Percentiles rank a stretch among this genome's conserved stretches.
phyloP scores from a whole-genome alignment of 371 early-diverging fungal species.

The Mortierella sp. region DNA sequence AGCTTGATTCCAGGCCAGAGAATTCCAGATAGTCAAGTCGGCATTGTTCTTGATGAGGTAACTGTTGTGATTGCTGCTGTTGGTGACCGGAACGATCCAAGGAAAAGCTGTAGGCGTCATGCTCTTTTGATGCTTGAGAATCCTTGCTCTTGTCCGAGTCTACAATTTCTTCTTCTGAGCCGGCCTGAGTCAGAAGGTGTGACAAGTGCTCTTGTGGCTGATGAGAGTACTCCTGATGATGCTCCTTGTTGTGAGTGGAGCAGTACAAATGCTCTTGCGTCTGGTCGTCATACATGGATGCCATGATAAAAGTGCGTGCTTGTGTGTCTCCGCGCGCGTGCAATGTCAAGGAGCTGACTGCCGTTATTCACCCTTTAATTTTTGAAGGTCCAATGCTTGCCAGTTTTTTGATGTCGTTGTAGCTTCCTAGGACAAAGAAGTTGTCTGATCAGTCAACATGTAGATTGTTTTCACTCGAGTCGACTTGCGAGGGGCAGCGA shows the following conservation, averaged over 20 bases:
- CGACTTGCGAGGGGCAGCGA: neutral
- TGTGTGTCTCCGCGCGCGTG: neutral
- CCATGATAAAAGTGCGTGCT: neutral
- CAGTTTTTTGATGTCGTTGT: neutral
- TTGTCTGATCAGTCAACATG: neutral
- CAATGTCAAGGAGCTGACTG: neutral
- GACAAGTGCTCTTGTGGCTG: constrained; percentile 5
- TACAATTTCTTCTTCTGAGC: constrained; percentile 4
- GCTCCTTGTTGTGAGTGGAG: neutral
- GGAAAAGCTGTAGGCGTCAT: neutral
- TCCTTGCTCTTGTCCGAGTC: constrained; percentile 6
- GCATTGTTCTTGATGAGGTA: neutral
- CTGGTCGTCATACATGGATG: neutral
- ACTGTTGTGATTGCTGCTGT: neutral
- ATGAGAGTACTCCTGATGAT: neutral
- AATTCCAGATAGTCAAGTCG: neutral
- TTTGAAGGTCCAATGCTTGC: neutral
- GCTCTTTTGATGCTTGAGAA: constrained; percentile 7
- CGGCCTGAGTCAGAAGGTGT: neutral
- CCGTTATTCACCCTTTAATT: constrained; percentile 4
- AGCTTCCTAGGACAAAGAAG: neutral
- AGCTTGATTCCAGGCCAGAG: constrained; percentile 8
- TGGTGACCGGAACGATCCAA: neutral
- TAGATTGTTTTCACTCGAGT: neutral
- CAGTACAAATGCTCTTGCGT: neutral